These are phyloP conservation scores for Gossypium sturtianum DNA, from an alignment of 345 rosid genomes.

Conservation along the genomic window DNA sequence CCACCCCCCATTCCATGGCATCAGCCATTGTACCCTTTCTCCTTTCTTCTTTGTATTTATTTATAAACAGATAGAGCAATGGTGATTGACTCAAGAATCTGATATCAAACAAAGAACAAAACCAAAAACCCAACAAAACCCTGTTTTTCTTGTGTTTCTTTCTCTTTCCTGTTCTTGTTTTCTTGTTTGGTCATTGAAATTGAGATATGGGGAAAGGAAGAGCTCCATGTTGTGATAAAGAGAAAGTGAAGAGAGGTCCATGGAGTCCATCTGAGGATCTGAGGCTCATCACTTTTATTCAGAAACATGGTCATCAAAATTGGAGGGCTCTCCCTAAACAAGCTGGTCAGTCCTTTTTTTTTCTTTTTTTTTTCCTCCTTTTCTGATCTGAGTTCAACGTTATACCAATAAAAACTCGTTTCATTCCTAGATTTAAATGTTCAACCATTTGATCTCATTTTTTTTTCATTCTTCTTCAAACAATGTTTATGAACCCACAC, in stretches of 20 bases:
- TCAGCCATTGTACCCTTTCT: constrained; percentile 17
- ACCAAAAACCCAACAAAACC: neutral
- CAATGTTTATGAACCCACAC: no score
- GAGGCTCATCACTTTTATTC: constrained; percentile 70
- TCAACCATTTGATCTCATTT: no score
- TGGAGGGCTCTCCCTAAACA: constrained; percentile 93
- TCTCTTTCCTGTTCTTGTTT: neutral
- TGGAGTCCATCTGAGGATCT: constrained; percentile 91
- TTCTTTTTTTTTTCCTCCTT: neutral
- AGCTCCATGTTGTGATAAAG: constrained; percentile 89
- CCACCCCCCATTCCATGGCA: neutral
- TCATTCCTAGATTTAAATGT: no score
- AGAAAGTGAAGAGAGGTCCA: constrained; percentile 82
- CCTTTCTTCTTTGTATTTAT: neutral
- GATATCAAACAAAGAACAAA: neutral
- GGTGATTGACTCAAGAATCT: neutral
- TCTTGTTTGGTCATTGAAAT: neutral
- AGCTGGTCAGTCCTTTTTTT: constrained; percentile 48
- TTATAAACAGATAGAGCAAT: neutral
- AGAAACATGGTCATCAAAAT: constrained; percentile 77
- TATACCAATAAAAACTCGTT: neutral
- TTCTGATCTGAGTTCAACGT: neutral
- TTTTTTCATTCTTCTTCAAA: no score
- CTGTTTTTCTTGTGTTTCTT: neutral
- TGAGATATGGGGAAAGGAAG: constrained; percentile 44